A percentile compares a stretch with the other conserved stretches of the same genome.
Evolutionary conservation across 768 basidiomycete genomes (phyloP).

Genomic region (Boletus huronensis): DNA sequence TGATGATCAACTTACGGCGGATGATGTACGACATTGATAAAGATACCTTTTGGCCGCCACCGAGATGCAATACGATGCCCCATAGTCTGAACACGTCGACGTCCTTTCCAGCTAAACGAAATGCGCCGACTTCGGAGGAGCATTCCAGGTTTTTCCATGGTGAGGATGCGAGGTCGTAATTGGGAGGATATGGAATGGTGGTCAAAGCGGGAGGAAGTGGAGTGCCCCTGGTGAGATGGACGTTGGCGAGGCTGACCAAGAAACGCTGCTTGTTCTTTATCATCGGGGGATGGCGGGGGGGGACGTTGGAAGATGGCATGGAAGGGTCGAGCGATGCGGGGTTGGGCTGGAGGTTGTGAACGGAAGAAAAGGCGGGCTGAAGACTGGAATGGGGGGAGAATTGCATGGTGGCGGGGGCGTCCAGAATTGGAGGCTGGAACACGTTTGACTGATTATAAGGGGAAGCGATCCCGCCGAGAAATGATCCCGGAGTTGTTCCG

Average conservation of each 20-base stretch:
- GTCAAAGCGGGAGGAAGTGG: constrained; percentile 77
- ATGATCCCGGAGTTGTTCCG: constrained; percentile 67
- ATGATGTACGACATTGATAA: constrained; percentile 10
- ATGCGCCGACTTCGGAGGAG: constrained; percentile 54
- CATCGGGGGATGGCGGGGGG: constrained; percentile 36
- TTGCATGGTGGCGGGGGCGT: constrained; percentile 40
- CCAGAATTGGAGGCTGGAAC: constrained; percentile 40
- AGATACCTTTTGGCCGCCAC: constrained; percentile 62
- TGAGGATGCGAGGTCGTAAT: constrained; percentile 61
- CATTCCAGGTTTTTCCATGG: constrained; percentile 66
- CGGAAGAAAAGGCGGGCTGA: constrained; percentile 43
- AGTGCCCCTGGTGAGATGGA: constrained; percentile 54
- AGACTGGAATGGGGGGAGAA: constrained; percentile 42
- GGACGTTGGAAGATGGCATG: constrained; percentile 38
- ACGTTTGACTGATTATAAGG: constrained; percentile 27
- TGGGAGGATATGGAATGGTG: constrained; percentile 50
- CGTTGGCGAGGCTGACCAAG: constrained; percentile 53
- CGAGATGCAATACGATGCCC: constrained; percentile 54
- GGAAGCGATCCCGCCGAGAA: constrained; percentile 56
- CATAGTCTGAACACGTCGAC: constrained; percentile 76
- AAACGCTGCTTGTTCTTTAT: constrained; percentile 61
- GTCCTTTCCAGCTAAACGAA: constrained; percentile 71
- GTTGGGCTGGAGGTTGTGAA: constrained; percentile 31
- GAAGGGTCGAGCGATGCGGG: constrained; percentile 45
- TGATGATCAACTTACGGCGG: constrained; percentile 12